These are phyloP conservation scores for Wickerhamiella azymoides DNA, from an alignment of 805 yeast genomes.

Conservation along the genomic window DNA sequence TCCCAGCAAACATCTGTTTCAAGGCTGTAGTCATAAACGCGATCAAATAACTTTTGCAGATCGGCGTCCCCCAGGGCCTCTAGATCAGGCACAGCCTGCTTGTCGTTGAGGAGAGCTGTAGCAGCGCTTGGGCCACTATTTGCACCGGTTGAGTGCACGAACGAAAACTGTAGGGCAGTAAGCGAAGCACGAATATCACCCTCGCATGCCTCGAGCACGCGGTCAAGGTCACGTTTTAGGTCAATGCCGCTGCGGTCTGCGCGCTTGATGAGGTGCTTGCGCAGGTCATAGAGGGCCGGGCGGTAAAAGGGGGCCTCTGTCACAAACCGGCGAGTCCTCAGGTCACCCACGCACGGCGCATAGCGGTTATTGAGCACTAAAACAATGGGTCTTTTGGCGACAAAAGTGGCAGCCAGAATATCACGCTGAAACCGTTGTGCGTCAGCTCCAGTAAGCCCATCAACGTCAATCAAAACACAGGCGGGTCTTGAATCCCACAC, in stretches of 20 bases:
- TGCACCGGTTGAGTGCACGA: neutral
- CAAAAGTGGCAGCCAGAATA: neutral
- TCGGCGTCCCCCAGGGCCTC: neutral
- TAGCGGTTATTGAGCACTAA: conserved; percentile 1
- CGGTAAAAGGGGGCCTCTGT: conserved; percentile 1
- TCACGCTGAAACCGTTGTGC: neutral
- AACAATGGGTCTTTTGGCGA: conserved; percentile 4
- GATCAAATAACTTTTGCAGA: neutral
- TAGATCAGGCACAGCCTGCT: neutral
- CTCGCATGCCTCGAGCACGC: neutral
- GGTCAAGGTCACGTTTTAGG: neutral
- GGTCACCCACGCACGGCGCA: neutral
- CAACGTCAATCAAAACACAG: conserved; percentile 7
- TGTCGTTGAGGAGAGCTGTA: neutral
- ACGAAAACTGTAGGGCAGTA: conserved; percentile 3
- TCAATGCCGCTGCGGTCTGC: neutral
- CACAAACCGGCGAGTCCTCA: neutral
- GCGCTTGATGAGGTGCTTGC: neutral
- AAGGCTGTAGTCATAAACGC: conserved; percentile 3
- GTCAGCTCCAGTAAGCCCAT: conserved; percentile 3
- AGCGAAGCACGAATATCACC: conserved; percentile 8
- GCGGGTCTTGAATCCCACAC: conserved; percentile 9
- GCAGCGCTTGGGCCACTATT: neutral
- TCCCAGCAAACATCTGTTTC: conserved; percentile 9
- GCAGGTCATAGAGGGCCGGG: neutral